A percentile compares a stretch with the other conserved stretches of the same genome.
These are phyloP conservation scores for Malassezia japonica DNA, from an alignment of 1,284 basidiomycete species.

Conservation along the genomic window DNA sequence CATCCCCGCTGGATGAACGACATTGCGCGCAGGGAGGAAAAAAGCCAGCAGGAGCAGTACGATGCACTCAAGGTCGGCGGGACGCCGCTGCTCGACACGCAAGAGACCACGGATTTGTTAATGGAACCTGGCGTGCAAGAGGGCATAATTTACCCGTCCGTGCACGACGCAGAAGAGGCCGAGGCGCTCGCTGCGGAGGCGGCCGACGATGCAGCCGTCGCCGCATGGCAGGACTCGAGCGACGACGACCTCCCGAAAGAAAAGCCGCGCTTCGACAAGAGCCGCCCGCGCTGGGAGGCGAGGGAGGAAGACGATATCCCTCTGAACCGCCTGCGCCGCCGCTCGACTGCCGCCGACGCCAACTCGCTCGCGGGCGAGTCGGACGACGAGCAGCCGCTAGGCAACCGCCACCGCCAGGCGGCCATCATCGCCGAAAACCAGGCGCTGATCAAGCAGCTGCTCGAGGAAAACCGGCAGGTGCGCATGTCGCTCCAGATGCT, in stretches of 20 bases:
- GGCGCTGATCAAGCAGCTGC: constrained; percentile 34
- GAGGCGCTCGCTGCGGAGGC: neutral
- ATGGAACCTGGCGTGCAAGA: neutral
- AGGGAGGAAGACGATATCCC: constrained; percentile 26
- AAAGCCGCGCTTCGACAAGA: neutral
- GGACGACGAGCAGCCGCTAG: constrained; percentile 31
- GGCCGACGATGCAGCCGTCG: neutral
- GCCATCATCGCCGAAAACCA: constrained; percentile 46
- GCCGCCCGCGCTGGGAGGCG: constrained; percentile 6
- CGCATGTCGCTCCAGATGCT: constrained; percentile 16
- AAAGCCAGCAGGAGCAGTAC: constrained; percentile 5
- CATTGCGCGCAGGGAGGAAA: constrained; percentile 16
- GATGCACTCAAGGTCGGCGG: neutral
- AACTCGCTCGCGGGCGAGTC: neutral
- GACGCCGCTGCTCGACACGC: neutral
- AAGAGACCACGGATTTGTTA: neutral
- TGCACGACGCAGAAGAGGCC: neutral
- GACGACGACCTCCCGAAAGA: neutral
- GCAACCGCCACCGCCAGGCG: constrained; percentile 36
- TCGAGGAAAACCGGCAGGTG: constrained; percentile 28
- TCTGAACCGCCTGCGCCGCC: neutral
- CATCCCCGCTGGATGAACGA: constrained; percentile 33
- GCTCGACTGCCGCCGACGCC: neutral
- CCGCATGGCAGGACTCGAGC: constrained; percentile 9
- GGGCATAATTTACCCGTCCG: neutral